Base-by-base conservation (phyloP, 2,329 filamentous ascomycete genomes). In the Pseudophaeomoniella oleicola region DNA sequence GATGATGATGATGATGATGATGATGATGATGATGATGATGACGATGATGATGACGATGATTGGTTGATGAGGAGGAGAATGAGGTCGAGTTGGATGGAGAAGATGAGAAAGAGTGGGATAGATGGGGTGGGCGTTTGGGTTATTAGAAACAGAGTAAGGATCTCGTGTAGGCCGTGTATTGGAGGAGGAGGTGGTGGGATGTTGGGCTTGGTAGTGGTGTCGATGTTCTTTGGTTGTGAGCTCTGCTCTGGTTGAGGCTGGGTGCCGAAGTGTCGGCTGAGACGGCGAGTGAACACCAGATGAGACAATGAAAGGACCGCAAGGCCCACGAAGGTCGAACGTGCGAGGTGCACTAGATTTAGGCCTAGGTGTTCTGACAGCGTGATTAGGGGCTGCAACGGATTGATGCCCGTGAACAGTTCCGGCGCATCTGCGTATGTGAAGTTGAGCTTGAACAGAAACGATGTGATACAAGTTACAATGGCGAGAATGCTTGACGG, bases 381-480 rank as follows among this genome's bases (percentile, higher is more conserved):
- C 10, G 46, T 53, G 5, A 62, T 56, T 14, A 63, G 36, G 12
- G 47, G 38, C 3, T 41, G 40, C 3, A 60, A 50, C 12, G 59
- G 55, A 16, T 52, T 44, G 13, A 55, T 50, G 17, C 47, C 42
- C 11, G 48, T 44, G 15, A 88, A 64, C 5, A 94, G 66, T 54
- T 96, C 90, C 0, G 88, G 87, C 0, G 87, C 82, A 55, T 96
- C 90, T 37, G 85, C 78, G 33, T 75, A 72, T 0, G 86, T 90
- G 52, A 94, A 96, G 2, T 79, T 78, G 16, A 94, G 62, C 59
- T 98, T 98, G 67, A 96, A 98, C 3, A 78, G 67, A 15, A 90
- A 69, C 0, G 83, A 81, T 12, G 69, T 63, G 6, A 63, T 53
- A 3, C 66, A 59, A 3, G 76, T 45, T 5, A 58, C 30, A 4